phyloP scores from a whole-genome alignment of 2,329 filamentous ascomycete genomes.

The Emergomyces orientalis region DNA sequence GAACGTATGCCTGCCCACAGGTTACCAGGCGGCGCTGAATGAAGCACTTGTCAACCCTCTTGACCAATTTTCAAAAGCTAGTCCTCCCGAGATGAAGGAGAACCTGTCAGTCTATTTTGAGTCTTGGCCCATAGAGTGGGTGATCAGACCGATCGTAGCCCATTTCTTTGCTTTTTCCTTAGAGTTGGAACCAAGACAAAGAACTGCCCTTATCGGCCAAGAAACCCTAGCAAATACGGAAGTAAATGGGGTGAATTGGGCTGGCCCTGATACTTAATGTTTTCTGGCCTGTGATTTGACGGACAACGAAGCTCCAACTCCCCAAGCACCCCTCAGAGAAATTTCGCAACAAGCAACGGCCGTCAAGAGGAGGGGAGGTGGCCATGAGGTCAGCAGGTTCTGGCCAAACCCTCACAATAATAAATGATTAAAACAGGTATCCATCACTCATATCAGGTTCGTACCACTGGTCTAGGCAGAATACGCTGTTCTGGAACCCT shows the following conservation, averaged over 20 bases:
- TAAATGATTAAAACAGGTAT: constrained; percentile 2
- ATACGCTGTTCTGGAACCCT: constrained; percentile 4
- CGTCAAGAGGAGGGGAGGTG: not conserved
- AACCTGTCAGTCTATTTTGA: constrained; percentile 4
- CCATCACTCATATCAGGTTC: not conserved
- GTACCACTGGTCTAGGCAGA: not conserved
- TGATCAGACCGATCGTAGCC: constrained; percentile 3
- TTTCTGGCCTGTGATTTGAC: constrained; percentile 3
- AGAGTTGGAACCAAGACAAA: constrained; percentile 3
- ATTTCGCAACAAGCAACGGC: not conserved
- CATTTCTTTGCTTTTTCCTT: constrained; percentile 4
- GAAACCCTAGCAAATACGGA: not conserved
- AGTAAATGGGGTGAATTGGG: not conserved
- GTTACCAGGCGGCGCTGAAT: not conserved
- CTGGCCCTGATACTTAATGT: not conserved
- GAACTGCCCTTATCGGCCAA: constrained; percentile 2
- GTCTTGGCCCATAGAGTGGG: not conserved
- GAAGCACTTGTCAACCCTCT: not conserved
- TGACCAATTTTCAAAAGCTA: not conserved
- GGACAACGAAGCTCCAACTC: not conserved
- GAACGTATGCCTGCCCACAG: not conserved
- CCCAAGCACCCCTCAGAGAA: not conserved
- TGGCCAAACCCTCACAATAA: not conserved
- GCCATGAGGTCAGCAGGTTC: not conserved
- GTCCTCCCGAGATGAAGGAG: not conserved